Conservation (phyloP, 176 grass and related monocot genomes). For the Alloteropsis semialata region DNA sequence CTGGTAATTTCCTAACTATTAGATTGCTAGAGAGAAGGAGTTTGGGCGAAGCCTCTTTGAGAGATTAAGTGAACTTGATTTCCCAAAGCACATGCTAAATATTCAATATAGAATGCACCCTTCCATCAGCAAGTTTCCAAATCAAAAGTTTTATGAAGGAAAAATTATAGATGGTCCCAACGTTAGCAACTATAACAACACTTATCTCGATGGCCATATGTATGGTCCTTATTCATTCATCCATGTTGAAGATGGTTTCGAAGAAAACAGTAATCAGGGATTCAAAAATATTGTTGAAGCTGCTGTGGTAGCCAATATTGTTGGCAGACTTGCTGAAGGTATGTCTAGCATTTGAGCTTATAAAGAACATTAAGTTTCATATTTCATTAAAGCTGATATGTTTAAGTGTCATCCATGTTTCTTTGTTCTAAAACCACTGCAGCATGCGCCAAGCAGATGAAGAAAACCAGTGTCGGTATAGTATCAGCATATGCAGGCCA, state of each 20-base stretch:
- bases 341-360: neutral
- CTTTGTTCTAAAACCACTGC: slow-evolving; percentile 4
- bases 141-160: no score
- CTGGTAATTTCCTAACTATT: no score
- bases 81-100: no score
- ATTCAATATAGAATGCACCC: no score
- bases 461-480: slow-evolving; percentile 30
- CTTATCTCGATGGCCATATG: no score
- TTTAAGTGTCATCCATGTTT: neutral
- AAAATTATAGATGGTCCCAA: no score
- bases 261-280: slow-evolving; percentile 11
- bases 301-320: slow-evolving; percentile 23
- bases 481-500: slow-evolving; percentile 44
- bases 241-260: slow-evolving; percentile 25
- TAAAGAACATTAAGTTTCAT: neutral
- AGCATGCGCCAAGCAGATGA: neutral
- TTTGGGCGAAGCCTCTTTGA: no score
- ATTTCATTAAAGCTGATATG: neutral
- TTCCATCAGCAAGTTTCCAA: no score
- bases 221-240: slow-evolving; percentile 47
- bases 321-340: slow-evolving; percentile 38
- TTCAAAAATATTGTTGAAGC: slow-evolving; percentile 35
- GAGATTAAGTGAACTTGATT: no score
- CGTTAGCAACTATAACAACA: no score
- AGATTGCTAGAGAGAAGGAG: no score